These are phyloP conservation scores for Gossypium anomalum DNA, from an alignment of 345 rosid species.

Conservation along the genomic window DNA sequence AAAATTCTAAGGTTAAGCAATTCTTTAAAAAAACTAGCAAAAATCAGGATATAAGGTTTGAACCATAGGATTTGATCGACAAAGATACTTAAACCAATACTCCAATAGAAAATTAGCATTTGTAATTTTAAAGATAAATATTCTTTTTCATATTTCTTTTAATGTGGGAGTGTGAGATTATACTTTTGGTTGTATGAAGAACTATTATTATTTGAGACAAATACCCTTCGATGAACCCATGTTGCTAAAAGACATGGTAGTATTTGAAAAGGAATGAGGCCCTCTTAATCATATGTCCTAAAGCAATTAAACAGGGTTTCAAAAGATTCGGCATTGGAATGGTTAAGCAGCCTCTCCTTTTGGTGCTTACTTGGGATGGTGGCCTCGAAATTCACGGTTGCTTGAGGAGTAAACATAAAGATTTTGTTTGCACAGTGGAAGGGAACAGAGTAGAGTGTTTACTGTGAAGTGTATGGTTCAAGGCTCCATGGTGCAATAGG, in stretches of 20 bases:
- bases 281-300: background rate
- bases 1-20: too few relatives aligned
- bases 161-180: background rate
- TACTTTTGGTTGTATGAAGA: background rate
- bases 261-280: background rate
- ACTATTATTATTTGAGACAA: background rate
- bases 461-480: background rate
- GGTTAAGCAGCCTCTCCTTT: background rate
- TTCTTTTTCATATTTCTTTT: too few relatives aligned
- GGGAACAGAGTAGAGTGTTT: background rate
- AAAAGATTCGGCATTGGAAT: background rate
- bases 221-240: background rate
- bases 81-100: too few relatives aligned
- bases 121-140: too few relatives aligned
- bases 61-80: too few relatives aligned
- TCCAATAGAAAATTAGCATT: too few relatives aligned
- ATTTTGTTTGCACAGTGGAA: too few relatives aligned
- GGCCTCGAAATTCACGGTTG: background rate
- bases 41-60: too few relatives aligned
- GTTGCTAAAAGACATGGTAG: background rate
- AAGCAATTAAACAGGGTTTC: background rate
- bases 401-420: background rate
- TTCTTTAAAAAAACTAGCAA: too few relatives aligned
- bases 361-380: background rate
- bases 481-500: slow-evolving; percentile 1